phyloP scores from a whole-genome alignment of 441 rosid genomes.

The Bruguiera hainesii region DNA sequence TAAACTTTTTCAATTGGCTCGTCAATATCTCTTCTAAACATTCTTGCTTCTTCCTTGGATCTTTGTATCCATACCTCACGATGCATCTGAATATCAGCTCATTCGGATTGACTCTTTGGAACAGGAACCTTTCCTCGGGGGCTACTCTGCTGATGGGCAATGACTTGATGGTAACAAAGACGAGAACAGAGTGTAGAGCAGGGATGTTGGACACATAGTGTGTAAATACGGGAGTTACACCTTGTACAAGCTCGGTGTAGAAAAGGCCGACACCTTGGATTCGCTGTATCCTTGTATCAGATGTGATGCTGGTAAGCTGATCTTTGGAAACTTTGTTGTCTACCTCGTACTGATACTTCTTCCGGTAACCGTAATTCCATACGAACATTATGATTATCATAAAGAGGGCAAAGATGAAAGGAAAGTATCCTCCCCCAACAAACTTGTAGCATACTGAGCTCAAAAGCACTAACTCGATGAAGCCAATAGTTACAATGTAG shows the following conservation, averaged over 20 bases:
- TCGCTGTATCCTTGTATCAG: conserved; percentile 7
- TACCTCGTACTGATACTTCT: conserved; percentile 28
- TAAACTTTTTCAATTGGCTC: conserved; percentile 14
- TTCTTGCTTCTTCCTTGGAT: conserved; percentile 10
- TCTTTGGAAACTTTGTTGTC: conserved; percentile 19
- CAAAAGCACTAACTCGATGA: conserved; percentile 15
- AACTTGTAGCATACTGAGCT: conserved; percentile 30
- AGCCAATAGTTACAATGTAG: conserved; percentile 19
- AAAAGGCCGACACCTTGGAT: conserved; percentile 25
- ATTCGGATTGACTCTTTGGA: conserved; percentile 12
- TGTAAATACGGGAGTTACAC: conserved; percentile 25
- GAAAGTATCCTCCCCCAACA: conserved; percentile 32
- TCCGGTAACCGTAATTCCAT: conserved; percentile 28
- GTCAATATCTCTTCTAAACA: conserved; percentile 15
- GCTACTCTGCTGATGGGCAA: conserved; percentile 8
- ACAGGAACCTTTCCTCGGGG: conserved; percentile 16
- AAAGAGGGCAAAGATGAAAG: conserved; percentile 15
- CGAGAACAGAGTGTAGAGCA: conserved; percentile 23
- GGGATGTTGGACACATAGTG: conserved; percentile 21
- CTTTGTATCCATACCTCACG: conserved; percentile 19
- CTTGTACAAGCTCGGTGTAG: conserved; percentile 30
- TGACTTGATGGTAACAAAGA: conserved; percentile 22
- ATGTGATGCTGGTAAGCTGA: conserved; percentile 8
- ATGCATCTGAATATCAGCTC: conserved; percentile 20
- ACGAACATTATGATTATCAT: conserved; percentile 24